A percentile compares a stretch with the other conserved stretches of the same genome.
phyloP scores from a whole-genome alignment of 2,329 filamentous ascomycete species.

The Venturia asperata region DNA sequence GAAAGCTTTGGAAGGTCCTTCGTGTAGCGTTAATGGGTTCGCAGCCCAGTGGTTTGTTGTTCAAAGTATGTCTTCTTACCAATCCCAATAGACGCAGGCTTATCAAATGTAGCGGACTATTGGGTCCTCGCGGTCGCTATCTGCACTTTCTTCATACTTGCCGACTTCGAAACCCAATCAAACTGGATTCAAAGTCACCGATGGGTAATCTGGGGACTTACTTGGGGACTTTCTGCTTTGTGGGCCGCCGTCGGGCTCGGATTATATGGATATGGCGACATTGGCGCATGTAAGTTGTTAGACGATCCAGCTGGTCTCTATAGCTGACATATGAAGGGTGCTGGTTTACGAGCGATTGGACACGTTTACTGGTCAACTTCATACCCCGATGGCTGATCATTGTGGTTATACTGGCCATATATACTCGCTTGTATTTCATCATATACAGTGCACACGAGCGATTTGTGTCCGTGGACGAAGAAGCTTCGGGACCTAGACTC shows the following conservation, averaged over 20 bases:
- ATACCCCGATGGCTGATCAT: conserved; percentile 39
- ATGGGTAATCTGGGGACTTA: conserved; percentile 30
- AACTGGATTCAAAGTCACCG: conserved; percentile 35
- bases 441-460: conserved; percentile 34
- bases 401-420: conserved; percentile 33
- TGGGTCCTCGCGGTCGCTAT: conserved; percentile 39
- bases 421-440: conserved; percentile 35
- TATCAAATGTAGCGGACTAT: conserved; percentile 32
- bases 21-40: conserved; percentile 35
- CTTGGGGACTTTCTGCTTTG: conserved; percentile 33
- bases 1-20: conserved; percentile 13
- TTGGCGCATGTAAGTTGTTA: conserved; percentile 24
- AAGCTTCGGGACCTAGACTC: conserved; percentile 18
- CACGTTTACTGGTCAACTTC: conserved; percentile 38
- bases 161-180: conserved; percentile 32
- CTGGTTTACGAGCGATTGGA: conserved; percentile 37
- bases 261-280: not conserved
- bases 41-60: conserved; percentile 39
- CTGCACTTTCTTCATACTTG: conserved; percentile 38
- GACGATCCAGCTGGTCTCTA: not conserved
- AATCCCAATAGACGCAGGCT: not conserved
- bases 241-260: conserved; percentile 27
- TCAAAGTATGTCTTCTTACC: conserved; percentile 29
- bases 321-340: conserved; percentile 27
- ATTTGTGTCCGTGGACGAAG: not conserved